These are phyloP conservation scores for Phytophthora sojae DNA, from an alignment of 352 stramenopile genomes.

Conservation along the genomic window DNA sequence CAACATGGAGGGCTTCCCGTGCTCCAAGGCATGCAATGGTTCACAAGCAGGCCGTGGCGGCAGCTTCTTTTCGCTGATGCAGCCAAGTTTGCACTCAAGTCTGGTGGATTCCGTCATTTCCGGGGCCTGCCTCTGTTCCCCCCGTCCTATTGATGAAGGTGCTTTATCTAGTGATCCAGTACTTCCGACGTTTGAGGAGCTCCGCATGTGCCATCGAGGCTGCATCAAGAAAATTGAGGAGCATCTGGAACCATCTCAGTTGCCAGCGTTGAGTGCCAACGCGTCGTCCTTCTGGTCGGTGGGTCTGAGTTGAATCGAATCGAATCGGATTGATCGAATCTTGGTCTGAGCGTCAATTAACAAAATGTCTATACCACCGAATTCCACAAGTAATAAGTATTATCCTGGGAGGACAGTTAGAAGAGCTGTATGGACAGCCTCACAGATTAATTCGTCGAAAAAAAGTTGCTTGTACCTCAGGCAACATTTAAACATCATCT, in stretches of 20 bases:
- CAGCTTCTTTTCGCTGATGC: constrained; percentile 68
- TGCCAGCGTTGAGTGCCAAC: constrained; percentile 58
- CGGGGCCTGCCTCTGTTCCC: constrained; percentile 51
- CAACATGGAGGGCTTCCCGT: constrained; percentile 88
- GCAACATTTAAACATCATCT: too few relatives aligned
- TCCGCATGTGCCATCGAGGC: constrained; percentile 73
- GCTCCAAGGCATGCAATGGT: constrained; percentile 69
- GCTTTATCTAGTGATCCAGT: constrained; percentile 1
- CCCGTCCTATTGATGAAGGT: constrained; percentile 7
- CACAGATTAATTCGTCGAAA: too few relatives aligned
- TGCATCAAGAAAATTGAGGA: constrained; percentile 69
- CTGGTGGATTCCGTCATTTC: constrained; percentile 51
- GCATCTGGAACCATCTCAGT: constrained; percentile 39
- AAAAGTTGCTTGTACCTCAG: too few relatives aligned
- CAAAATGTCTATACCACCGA: too few relatives aligned
- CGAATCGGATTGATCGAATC: neutral
- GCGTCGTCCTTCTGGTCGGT: constrained; percentile 66
- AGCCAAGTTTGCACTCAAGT: constrained; percentile 59
- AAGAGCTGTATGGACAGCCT: too few relatives aligned
- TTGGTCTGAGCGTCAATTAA: neutral
- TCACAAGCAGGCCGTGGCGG: constrained; percentile 80
- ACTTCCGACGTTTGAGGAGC: constrained; percentile 42
- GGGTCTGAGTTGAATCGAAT: neutral
- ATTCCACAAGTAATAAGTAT: too few relatives aligned
- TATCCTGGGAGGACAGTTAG: too few relatives aligned